Base-by-base conservation (phyloP, 1,284 basidiomycete species). In the Apiotrichum brassicae region DNA sequence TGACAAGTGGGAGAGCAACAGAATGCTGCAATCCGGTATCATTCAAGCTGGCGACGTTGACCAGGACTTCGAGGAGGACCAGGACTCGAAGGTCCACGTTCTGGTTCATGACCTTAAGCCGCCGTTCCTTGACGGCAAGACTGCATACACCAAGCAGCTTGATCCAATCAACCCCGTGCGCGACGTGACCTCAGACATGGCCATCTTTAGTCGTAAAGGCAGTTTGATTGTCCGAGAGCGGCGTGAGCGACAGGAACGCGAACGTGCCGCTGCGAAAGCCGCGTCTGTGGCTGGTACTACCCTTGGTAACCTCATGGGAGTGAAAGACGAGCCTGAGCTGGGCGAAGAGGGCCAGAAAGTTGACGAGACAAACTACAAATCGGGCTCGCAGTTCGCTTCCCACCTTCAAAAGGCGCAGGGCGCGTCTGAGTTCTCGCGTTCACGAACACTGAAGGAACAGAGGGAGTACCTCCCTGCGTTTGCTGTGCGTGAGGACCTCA, bases 101-200 rank as follows among this genome's bases (percentile, higher is more conserved):
- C 86, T 98, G 72, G 87, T 97, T 1, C 95, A 98, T 63, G 87
- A 97, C 68, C 81, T 98, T 46, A 95, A 95, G 61, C 95, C 95
- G 0, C 95, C 95, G 0, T 99, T 98, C 78, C 78, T 99, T 49
- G 94, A 98, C 62, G 95, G 95, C 0, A 86, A 88, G 20, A 93
- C 89, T 0, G 87, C 97, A 0, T 99, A 87, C 70, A 99, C 95
- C 2, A 93, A 87, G 68, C 95, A 98, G 68, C 79, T 98, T 16
- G 94, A 97, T 44, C 93, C 95, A 0, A 88, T 98, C 72, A 97
- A 97, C 63, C 95, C 95, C 1, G 89, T 98, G 57, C 83, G 87
- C 38, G 95, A 99, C 69, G 79, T 82, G 6, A 91, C 93, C 0
- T 91, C 87, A 54, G 95, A 99, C 68, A 82, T 99, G 81, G 95